Base-by-base conservation (phyloP, 163 green algal species). In the Scenedesmus sp. region DNA sequence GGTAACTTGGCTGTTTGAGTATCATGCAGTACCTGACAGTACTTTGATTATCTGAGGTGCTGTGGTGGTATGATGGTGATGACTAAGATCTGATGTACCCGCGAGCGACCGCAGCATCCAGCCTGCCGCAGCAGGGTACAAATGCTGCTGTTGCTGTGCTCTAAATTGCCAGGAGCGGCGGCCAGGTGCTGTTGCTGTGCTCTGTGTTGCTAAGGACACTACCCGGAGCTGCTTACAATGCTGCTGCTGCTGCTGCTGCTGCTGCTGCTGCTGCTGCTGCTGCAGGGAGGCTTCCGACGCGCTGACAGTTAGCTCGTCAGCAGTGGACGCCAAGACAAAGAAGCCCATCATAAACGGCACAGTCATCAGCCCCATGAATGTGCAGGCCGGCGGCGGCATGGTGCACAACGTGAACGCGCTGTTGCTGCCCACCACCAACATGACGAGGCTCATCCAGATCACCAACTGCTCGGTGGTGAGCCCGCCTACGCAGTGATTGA, bases 331-430 rank as follows among this genome's bases (percentile, higher is more conserved):
- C 18, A 79, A 81, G 9, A 87, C 87, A 18, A 87, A 87, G 20
- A 87, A 91, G 76, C 87, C 87, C 62, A 56, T 79, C n/a, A 91
- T 87, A n/a, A 87, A 82, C 46, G 87, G 76, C 59, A 87, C 87
- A 6, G 57, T 91, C 52, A 62, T 86, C 4, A 46, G 76, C 66
- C 87, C 15, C 9, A 87, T 87, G 76, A 64, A 91, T 20, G 73
- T 91, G 10, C 6, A 79, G 16, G 87, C 76, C n/a, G 87, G 87
- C 64, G 76, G 55, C 87, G 87, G 87, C 76, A 86, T 91, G 56
- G 66, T 91, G 56, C 87, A 91, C 87, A 91, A 91, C 26, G 34
- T 91, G 26, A 91, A 91, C 76, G n/a, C 62, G 87, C 76, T 91
- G 87, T 3, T 91, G 87, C 79, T 91, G 87, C 87, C 87, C 1